Evolutionary conservation across 352 stramenopile species (phyloP), one percentile per base, ranked within the genome.

Genomic region (Phytophthora pluvialis): DNA sequence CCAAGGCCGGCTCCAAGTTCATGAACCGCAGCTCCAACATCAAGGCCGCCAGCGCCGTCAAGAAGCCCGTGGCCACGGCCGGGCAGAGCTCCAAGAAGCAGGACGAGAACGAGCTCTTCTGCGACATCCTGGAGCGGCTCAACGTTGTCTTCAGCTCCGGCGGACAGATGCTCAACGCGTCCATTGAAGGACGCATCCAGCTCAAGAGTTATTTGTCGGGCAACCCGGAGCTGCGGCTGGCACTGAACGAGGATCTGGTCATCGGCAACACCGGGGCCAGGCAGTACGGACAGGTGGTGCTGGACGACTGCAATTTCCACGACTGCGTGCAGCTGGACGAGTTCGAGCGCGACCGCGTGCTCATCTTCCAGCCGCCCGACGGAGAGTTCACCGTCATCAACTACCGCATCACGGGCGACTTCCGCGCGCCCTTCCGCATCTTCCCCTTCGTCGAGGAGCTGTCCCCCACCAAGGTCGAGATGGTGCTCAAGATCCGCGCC

Each of bases 291-390:
- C 83, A 95, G 16, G 91, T 98, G 13, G 88, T 98, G 58, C 75
- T 99, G 25, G 97, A 99, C 73, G 98, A 99, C 68, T 98, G 97
- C 67, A 99, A 99, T 77, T 99, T 99, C 78, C 97, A 99, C 83
- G 96, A 99, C 73, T 99, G 97, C 78, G 97, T 99, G 43, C 96
- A 98, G 64, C 80, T 99, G 33, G 91, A 98, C 54, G 95, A 99
- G 69, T 98, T 98, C 70, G 94, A 98, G 67, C 73, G 77, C 43
- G 82, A 91, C 67, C 89, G 90, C 44, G 85, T 95, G 65, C 77
- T 97, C 26, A 90, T 89, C 53, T 97, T 98, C 71, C 83, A 92
- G 65, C 88, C 85, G 12, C 87, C 87, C 0, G 83, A 92, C 42
- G 84, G 84, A 28, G 80, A 90, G 74, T 84, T 91, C 69, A 80